Percentiles rank a stretch among this genome's conserved stretches.
Conservation (phyloP, 306 rosid species). For the Fragaria iinumae region DNA sequence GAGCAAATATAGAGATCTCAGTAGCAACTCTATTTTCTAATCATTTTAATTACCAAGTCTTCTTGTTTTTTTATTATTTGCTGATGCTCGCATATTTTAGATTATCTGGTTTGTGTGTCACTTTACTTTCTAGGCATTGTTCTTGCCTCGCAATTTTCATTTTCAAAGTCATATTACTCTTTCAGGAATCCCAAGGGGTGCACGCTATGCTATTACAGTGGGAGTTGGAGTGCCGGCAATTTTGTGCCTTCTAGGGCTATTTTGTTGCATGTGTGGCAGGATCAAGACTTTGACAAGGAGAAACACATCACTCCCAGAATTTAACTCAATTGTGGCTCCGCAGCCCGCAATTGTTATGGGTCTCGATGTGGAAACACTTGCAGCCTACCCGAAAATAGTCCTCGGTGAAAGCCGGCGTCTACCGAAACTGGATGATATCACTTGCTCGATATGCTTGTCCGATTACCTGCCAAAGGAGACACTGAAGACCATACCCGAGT, state of each 20-base stretch:
- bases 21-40: no score
- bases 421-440: constrained; percentile 42
- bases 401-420: constrained; percentile 44
- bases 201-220: constrained; percentile 45
- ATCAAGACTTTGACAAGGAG: constrained; percentile 23
- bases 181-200: constrained; percentile 50
- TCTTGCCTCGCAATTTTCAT: not conserved
- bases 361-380: constrained; percentile 55
- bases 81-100: not conserved
- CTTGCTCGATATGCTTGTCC: constrained; percentile 61
- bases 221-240: constrained; percentile 44
- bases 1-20: no score
- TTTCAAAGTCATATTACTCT: not conserved
- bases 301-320: constrained; percentile 30
- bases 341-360: constrained; percentile 32
- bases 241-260: constrained; percentile 43
- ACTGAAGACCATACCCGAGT: constrained; percentile 55
- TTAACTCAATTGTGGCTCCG: constrained; percentile 33
- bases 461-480: constrained; percentile 65
- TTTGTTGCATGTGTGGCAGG: constrained; percentile 33
- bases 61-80: not conserved
- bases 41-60: not conserved
- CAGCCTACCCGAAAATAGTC: constrained; percentile 57
- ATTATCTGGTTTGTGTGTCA: not conserved
- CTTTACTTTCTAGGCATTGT: not conserved